Evolutionary conservation across 352 stramenopile species (phyloP), one percentile per base, ranked within the genome.

Genomic region (Phytopythium montanum): DNA sequence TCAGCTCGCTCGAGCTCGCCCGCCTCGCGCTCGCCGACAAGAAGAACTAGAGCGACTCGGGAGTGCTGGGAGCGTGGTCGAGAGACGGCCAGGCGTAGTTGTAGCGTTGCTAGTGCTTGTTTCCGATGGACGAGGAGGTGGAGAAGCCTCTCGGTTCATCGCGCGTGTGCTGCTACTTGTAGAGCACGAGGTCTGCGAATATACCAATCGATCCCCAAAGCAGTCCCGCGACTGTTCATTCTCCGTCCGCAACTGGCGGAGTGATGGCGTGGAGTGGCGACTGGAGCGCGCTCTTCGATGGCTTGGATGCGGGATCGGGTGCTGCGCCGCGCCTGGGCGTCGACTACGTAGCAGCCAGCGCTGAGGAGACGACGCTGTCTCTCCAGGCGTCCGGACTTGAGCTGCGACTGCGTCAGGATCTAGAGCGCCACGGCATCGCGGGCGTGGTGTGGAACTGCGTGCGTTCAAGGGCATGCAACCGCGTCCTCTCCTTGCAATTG

Each of bases 391-490:
- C 23, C 13, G 38, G 45, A 0, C 49, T 50, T 19, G 38, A 52
- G 41, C 23, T 84, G 45, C 56, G 50, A 18, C 56, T 92, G 36
- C 60, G 66, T 1, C 82, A 92, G 62, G 64, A 87, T 33, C 60
- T 92, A 44, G 57, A 45, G 18, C 46, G 60, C 7, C 46, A 80
- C 23, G 82, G 82, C 18, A 83, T 90, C 48, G 78, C 78, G 2
- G 80, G 82, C 34, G 82, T 90, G 60, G 73, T 92, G 33, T 92
- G 82, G 82, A 85, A 90, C 61, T 87, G 78, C 60, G 81, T 92
- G 55, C 31, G 78, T 69, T 10, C 7, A 13, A 10, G 31, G 8
- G 31, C 31, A 36, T 36, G 7, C 31, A 6, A 7, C 31, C 31
- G n/a, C n/a, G n/a, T n/a, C n/a, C n/a, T n/a, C n/a, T n/a, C n/a